These are phyloP conservation scores for Rubia tinctorum DNA, from an alignment of 305 asterid species.

Conservation along the genomic window DNA sequence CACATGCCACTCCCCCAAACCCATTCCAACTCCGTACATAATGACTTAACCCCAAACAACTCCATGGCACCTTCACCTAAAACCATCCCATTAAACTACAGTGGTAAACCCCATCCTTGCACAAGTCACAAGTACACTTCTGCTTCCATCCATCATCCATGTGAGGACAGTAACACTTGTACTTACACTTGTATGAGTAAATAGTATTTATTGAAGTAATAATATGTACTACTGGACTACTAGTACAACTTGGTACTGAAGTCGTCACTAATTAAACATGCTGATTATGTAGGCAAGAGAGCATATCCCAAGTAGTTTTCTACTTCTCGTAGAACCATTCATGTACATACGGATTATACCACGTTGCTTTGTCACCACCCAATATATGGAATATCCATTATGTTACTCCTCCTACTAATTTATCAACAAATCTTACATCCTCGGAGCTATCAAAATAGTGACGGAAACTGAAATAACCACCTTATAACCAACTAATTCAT, in stretches of 20 bases:
- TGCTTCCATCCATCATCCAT: too few species aligned
- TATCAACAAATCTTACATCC: too few species aligned
- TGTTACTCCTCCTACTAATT: too few species aligned
- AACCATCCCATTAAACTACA: neutral
- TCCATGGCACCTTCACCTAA: neutral
- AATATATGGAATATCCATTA: too few species aligned
- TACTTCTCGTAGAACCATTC: neutral
- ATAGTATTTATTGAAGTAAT: too few species aligned
- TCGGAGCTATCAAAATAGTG: too few species aligned
- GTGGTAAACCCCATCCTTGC: neutral
- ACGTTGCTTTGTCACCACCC: neutral
- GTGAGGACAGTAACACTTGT: too few species aligned
- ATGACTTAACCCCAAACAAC: neutral
- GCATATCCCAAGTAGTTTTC: neutral
- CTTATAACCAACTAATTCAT: neutral
- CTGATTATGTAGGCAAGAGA: neutral
- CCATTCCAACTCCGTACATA: slow-evolving; percentile 5
- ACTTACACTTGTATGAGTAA: too few species aligned
- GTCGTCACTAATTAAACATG: neutral
- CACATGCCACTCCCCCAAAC: slow-evolving; percentile 1
- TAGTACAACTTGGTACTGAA: neutral
- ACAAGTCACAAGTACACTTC: neutral
- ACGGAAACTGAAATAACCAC: too few species aligned
- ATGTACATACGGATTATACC: neutral
- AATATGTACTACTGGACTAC: neutral